Evolutionary conservation across 2,329 filamentous ascomycete species (phyloP).

Genomic region (Phaeosphaeria sp.): DNA sequence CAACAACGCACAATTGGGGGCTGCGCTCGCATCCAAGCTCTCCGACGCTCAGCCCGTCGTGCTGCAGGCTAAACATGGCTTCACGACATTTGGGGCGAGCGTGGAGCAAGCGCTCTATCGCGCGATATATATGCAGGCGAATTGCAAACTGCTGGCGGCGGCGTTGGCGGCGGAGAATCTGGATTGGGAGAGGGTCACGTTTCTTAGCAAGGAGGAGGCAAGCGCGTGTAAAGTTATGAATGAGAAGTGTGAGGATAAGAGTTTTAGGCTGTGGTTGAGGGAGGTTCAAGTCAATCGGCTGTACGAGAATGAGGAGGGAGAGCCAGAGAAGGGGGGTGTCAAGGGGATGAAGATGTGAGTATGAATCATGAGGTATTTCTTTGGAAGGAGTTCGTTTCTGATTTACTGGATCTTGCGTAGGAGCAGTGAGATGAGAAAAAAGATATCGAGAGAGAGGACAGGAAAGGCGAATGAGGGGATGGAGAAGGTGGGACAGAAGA

Average conservation of each 20-base stretch:
- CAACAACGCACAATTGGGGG: constrained; percentile 26
- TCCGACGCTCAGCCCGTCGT: constrained; percentile 31
- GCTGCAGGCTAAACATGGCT: constrained; percentile 53
- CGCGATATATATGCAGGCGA: constrained; percentile 48
- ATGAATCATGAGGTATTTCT: background rate
- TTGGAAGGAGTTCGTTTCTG: background rate
- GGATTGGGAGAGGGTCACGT: constrained; percentile 30
- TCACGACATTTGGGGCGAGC: constrained; percentile 46
- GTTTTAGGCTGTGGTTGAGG: constrained; percentile 50
- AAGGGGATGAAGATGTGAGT: constrained; percentile 31
- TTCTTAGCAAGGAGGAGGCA: constrained; percentile 45
- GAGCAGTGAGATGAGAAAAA: background rate
- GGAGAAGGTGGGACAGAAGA: background rate
- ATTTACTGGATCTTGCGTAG: background rate
- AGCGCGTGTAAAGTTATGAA: constrained; percentile 45
- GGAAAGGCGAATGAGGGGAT: background rate
- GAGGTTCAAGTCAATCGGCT: constrained; percentile 46
- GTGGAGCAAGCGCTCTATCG: constrained; percentile 53
- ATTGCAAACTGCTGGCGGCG: constrained; percentile 43
- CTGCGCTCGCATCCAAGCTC: constrained; percentile 24
- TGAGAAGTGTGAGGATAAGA: constrained; percentile 41
- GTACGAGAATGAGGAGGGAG: constrained; percentile 47
- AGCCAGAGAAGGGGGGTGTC: constrained; percentile 30
- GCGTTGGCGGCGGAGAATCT: constrained; percentile 38
- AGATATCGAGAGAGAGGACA: background rate